phyloP scores from a whole-genome alignment of 2,329 filamentous ascomycete genomes.

The Aspergillus latus region DNA sequence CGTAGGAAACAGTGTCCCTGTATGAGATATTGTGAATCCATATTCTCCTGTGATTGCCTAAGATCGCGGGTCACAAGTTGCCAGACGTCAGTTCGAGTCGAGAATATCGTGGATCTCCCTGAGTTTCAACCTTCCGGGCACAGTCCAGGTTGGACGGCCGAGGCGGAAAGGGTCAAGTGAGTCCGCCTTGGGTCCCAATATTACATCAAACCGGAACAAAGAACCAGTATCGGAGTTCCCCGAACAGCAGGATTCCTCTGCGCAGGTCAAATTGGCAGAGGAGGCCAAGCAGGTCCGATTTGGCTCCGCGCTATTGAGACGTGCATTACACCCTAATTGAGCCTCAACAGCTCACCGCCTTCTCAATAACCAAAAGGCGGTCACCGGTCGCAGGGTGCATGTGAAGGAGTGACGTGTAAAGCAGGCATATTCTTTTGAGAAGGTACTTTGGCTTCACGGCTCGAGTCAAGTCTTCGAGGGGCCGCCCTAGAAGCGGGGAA shows the following conservation, averaged over 20 bases:
- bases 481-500: neutral
- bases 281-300: no score
- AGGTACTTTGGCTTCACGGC: neutral
- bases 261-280: neutral
- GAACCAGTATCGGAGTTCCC: neutral
- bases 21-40: neutral
- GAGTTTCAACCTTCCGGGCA: neutral
- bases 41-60: no score
- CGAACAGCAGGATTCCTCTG: neutral
- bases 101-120: neutral
- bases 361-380: neutral
- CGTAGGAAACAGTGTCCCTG: neutral
- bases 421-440: neutral
- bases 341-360: conserved; percentile 4
- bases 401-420: neutral
- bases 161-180: neutral
- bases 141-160: neutral
- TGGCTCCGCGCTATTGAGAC: neutral
- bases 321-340: conserved; percentile 4
- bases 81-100: neutral
- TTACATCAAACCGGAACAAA: neutral
- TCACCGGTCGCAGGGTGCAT: neutral
- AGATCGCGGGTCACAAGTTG: neutral
- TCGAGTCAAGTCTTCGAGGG: neutral
- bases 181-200: neutral